Evolutionary conservation across 1,139 yeast genomes (phyloP).

Genomic region (Citeromyces hawaiiensis): DNA sequence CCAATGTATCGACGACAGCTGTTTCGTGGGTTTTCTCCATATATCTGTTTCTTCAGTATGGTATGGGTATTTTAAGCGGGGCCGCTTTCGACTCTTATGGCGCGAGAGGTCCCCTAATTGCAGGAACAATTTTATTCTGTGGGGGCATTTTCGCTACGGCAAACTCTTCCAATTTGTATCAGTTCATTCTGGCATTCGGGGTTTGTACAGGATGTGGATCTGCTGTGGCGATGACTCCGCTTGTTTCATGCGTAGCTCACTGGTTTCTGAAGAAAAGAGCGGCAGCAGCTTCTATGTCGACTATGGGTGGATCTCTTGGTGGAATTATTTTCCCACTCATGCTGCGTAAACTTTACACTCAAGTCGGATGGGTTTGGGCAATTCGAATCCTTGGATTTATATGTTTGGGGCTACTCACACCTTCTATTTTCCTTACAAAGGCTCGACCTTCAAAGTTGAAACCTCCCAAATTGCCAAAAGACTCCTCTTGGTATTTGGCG

Average conservation of each 20-base stretch:
- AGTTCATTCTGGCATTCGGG: constrained; percentile 38
- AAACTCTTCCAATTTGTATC: constrained; percentile 31
- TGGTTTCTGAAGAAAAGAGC: constrained; percentile 44
- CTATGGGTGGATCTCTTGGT: constrained; percentile 54
- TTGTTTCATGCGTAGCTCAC: constrained; percentile 42
- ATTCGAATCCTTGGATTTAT: constrained; percentile 37
- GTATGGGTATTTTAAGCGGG: constrained; percentile 47
- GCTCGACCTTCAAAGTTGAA: constrained; percentile 20
- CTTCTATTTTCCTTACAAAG: constrained; percentile 27
- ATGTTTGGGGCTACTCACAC: constrained; percentile 24
- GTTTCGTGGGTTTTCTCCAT: constrained; percentile 56
- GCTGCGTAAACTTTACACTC: constrained; percentile 32
- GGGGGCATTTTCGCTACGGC: constrained; percentile 40
- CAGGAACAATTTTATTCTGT: constrained; percentile 28
- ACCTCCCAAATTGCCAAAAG: not conserved
- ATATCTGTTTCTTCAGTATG: constrained; percentile 37
- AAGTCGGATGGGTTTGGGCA: constrained; percentile 49
- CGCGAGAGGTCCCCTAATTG: constrained; percentile 26
- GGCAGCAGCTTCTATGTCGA: constrained; percentile 40
- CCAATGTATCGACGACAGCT: constrained; percentile 27
- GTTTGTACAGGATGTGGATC: constrained; percentile 37
- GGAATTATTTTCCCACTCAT: constrained; percentile 49
- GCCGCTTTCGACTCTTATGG: constrained; percentile 49
- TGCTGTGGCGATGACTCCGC: constrained; percentile 41
- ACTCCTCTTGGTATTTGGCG: constrained; percentile 6